Base-by-base conservation (phyloP, 2,329 filamentous ascomycete species). In the Didymosphaeria variabile region DNA sequence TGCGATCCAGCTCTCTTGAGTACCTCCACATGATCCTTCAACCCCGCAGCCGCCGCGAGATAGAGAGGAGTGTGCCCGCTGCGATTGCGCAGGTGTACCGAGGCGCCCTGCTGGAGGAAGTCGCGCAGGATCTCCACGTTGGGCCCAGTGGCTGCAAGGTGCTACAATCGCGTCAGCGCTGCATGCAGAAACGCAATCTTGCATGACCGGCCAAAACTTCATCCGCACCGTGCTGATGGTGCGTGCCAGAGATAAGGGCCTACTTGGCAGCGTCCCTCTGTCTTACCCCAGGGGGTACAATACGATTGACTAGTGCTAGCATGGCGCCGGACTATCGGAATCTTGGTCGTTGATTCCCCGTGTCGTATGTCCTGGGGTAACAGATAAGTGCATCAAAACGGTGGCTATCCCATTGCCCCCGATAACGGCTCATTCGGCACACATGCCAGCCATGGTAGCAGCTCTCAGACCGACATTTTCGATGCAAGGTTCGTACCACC, bases 41-140 rank as follows among this genome's bases (percentile, higher is more conserved):
- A 75, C 51, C 86, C 85, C 32, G 84, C 84, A 65, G 84, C 84
- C 52, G 86, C 86, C 3, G 86, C 86, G 55, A 88, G 77, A 73
- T 86, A 88, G 53, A 88, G 79, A 60, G 86, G 86, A 53, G 86
- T 88, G 66, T 85, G 82, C 26, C 85, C 85, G 58, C 80, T 80
- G 61, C 84, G 82, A 72, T 88, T 88, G 57, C 86, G 84, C 31
- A 87, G 76, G 73, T 88, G 86, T 46, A 88, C 86, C 17, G 85
- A 87, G 13, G 83, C 85, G 56, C 86, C 86, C 62, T 85, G 83
- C 9, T 80, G 79, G 5, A 88, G 80, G 51, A 88, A 83, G 73
- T 84, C 83, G 57, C 83, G 82, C 42, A 88, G 77, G 31, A 88
- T 85, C 3, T 84, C 79, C 50, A 86, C 72, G 49, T 85, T 84